Evolutionary conservation across 805 yeast species (phyloP).

Genomic region (Saturnispora silvae): DNA sequence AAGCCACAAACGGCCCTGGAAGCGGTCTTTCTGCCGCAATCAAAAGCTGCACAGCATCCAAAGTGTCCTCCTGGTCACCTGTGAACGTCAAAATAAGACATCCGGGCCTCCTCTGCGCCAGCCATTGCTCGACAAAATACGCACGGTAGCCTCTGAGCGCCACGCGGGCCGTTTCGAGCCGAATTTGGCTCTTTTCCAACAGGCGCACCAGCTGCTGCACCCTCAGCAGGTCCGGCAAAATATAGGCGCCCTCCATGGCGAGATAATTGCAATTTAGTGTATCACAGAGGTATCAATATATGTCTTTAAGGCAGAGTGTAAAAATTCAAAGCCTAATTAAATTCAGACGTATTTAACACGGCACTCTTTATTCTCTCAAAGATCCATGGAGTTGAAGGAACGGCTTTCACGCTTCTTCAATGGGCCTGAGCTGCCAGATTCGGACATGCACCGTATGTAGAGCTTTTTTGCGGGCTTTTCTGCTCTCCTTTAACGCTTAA

Average conservation of each 20-base stretch:
- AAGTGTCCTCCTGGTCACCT: conserved; percentile 61
- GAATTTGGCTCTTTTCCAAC: conserved; percentile 1
- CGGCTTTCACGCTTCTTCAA: too few relatives aligned
- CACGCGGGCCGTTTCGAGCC: conserved; percentile 1
- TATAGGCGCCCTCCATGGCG: conserved; percentile 1
- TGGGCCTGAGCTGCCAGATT: too few relatives aligned
- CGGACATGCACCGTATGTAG: too few relatives aligned
- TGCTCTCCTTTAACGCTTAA: background rate
- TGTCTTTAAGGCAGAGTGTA: too few relatives aligned
- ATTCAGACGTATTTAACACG: too few relatives aligned
- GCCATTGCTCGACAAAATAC: conserved; percentile 94
- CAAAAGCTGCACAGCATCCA: conserved; percentile 18
- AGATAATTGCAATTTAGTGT: too few relatives aligned
- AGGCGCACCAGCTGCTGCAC: background rate
- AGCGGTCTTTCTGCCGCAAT: conserved; percentile 25
- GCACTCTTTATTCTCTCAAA: too few relatives aligned
- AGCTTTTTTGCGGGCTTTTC: background rate
- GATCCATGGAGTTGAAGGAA: too few relatives aligned
- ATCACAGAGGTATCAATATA: too few relatives aligned
- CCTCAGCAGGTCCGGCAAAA: conserved; percentile 1
- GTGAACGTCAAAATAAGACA: conserved; percentile 73
- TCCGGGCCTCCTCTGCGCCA: conserved; percentile 55
- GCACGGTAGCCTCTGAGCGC: conserved; percentile 62
- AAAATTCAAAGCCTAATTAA: too few relatives aligned
- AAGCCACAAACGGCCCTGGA: conserved; percentile 43